Evolutionary conservation across 1,284 basidiomycete genomes (phyloP).

Genomic region (Trametes polyzona): DNA sequence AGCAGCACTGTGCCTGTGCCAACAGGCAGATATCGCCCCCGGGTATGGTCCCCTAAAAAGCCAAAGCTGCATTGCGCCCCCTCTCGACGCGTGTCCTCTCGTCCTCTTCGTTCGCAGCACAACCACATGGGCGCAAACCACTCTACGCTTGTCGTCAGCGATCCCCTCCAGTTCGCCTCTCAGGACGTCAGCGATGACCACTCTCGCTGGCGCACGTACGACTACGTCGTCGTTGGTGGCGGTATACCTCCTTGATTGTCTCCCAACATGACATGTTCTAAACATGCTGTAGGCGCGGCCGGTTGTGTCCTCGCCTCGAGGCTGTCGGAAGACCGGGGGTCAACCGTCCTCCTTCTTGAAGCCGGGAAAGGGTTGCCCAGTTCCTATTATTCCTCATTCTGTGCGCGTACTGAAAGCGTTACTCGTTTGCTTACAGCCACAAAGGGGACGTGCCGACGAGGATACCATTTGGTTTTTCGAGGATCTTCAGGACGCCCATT

Average conservation of each 20-base stretch:
- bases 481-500: conserved; percentile 4
- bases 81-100: too few relatives aligned
- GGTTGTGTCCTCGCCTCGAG: conserved; percentile 25
- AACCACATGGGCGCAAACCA: background rate
- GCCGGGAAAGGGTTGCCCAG: conserved; percentile 13
- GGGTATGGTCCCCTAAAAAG: too few relatives aligned
- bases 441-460: background rate
- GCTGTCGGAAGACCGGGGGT: conserved; percentile 18
- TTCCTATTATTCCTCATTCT: background rate
- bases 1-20: too few relatives aligned
- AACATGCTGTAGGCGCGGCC: conserved; percentile 36
- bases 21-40: too few relatives aligned
- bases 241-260: conserved; percentile 32
- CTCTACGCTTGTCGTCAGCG: background rate
- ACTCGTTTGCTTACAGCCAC: background rate
- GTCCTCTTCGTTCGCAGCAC: too few relatives aligned
- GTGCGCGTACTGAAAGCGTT: background rate
- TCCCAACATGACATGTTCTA: background rate
- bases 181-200: background rate
- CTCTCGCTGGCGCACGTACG: conserved; percentile 17
- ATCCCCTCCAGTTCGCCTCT: background rate
- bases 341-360: conserved; percentile 21
- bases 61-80: too few relatives aligned
- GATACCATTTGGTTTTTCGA: conserved; percentile 8
- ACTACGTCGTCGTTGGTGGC: conserved; percentile 51